These are phyloP conservation scores for Moricandia arvensis DNA, from an alignment of 345 rosid species.

Conservation along the genomic window DNA sequence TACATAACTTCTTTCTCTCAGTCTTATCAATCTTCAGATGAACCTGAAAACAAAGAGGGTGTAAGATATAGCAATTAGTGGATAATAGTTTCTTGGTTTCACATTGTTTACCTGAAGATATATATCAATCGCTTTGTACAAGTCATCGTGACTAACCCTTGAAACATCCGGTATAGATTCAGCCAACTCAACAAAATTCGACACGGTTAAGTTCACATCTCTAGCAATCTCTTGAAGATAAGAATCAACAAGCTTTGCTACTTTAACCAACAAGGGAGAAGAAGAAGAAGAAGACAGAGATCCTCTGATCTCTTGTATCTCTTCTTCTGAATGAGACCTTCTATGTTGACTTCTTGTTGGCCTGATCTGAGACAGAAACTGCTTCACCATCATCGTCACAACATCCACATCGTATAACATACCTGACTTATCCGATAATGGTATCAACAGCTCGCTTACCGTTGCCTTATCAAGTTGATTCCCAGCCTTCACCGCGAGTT, in stretches of 20 bases:
- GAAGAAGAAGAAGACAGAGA: constrained; percentile 79
- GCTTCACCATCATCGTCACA: constrained; percentile 66
- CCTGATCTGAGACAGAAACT: constrained; percentile 69
- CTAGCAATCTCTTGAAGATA: constrained; percentile 78
- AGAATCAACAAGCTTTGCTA: constrained; percentile 81
- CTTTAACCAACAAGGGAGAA: constrained; percentile 64
- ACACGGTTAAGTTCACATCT: constrained; percentile 66
- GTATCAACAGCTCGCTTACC: constrained; percentile 73
- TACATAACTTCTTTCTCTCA: constrained; percentile 76
- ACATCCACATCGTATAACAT: constrained; percentile 73
- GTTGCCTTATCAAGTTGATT: constrained; percentile 86
- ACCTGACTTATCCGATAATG: constrained; percentile 46
- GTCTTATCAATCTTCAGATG: constrained; percentile 74
- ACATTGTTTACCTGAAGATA: constrained; percentile 77
- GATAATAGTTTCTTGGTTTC: neutral
- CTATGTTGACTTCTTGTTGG: constrained; percentile 69
- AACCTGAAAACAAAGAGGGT: constrained; percentile 42
- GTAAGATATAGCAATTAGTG: neutral
- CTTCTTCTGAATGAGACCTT: constrained; percentile 84
- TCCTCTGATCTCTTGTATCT: constrained; percentile 76
- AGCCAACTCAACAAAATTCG: constrained; percentile 70
- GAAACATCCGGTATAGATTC: constrained; percentile 70
- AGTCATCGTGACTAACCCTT: constrained; percentile 74
- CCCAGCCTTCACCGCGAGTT: constrained; percentile 69
- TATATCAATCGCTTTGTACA: constrained; percentile 84